These are phyloP conservation scores for Jatropha podagrica DNA, from an alignment of 441 rosid genomes.

Conservation along the genomic window DNA sequence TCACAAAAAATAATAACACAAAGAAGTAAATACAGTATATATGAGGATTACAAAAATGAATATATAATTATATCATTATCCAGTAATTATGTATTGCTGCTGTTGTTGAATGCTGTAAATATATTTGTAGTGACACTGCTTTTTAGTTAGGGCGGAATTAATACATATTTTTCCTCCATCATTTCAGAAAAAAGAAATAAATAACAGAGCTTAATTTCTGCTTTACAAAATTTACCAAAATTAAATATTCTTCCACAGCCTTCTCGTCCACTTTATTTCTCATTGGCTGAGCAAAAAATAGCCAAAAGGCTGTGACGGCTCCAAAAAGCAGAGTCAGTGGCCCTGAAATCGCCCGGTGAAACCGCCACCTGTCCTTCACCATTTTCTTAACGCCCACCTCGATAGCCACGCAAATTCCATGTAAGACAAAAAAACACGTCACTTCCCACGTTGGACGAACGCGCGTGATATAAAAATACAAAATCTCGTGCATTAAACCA, in stretches of 20 bases:
- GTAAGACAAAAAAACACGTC: conserved; percentile 8
- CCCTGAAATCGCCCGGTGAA: conserved; percentile 5
- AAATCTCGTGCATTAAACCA: conserved; percentile 15
- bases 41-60: no score
- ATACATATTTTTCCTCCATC: no score
- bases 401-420: neutral
- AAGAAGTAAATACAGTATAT: no score
- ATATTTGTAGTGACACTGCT: no score
- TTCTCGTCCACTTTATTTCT: conserved; percentile 29
- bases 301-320: conserved; percentile 27
- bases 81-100: no score
- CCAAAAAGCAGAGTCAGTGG: conserved; percentile 23
- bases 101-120: no score
- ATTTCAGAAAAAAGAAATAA: no score
- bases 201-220: neutral
- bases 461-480: conserved; percentile 15
- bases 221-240: neutral
- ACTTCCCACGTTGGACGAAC: conserved; percentile 22
- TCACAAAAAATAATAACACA: no score
- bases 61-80: no score
- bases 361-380: neutral
- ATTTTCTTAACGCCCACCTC: conserved; percentile 11
- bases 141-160: no score
- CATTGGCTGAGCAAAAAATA: conserved; percentile 31
- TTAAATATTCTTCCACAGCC: conserved; percentile 16